Conservation (phyloP, 1,139 yeast species). For the Scheffersomyces insectosa region DNA sequence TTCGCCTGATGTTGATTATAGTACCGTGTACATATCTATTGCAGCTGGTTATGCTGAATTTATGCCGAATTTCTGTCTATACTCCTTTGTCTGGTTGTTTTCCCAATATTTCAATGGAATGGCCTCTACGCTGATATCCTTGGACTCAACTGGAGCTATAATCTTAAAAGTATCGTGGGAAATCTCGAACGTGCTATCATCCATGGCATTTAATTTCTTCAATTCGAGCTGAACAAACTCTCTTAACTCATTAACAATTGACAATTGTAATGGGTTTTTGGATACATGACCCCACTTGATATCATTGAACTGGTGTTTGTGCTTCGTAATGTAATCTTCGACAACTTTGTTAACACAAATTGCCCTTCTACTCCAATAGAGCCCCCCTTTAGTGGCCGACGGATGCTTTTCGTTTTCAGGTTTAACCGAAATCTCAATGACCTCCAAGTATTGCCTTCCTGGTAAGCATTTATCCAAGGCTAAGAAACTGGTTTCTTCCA, state of each 20-base stretch:
- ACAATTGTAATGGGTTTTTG: conserved; percentile 5
- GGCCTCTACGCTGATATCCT: conserved; percentile 2
- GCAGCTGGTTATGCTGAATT: no score
- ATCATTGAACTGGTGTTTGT: conserved; percentile 10
- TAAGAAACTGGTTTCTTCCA: conserved; percentile 52
- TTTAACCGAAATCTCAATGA: conserved; percentile 28
- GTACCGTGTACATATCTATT: no score
- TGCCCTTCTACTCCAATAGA: conserved; percentile 48
- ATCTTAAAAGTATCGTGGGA: conserved; percentile 26
- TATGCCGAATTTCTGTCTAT: conserved; percentile 25
- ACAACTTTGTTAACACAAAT: conserved; percentile 49
- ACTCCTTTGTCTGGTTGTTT: conserved; percentile 37
- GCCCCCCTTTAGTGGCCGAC: conserved; percentile 16
- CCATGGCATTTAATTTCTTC: conserved; percentile 11
- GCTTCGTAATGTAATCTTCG: conserved; percentile 23
- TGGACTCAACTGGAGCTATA: conserved; percentile 29
- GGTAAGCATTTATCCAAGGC: conserved; percentile 88
- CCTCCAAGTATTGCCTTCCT: conserved; percentile 52
- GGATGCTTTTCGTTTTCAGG: conserved; percentile 24
- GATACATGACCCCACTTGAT: conserved; percentile 10
- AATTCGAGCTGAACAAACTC: conserved; percentile 23
- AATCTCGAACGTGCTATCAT: conserved; percentile 16
- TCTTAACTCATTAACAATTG: conserved; percentile 19
- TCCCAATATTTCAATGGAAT: conserved; percentile 33
- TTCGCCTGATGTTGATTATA: no score